These are phyloP conservation scores for Helichrysum umbraculigerum DNA, from an alignment of 129 eudicot genomes.

Conservation along the genomic window DNA sequence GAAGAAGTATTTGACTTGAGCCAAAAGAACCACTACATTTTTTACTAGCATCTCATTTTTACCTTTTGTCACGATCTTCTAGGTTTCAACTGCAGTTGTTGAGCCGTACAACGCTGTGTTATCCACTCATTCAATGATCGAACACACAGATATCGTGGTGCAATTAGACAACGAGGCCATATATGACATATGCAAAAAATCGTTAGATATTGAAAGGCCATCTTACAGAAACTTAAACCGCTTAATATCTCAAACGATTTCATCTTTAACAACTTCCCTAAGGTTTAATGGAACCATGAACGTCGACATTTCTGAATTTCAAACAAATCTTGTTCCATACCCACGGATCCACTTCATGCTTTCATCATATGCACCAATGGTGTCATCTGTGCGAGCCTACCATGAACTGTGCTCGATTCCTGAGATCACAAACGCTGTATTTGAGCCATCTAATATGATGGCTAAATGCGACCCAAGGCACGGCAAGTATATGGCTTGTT, in stretches of 20 bases:
- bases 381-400: constrained; percentile 61
- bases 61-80: neutral
- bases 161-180: constrained; percentile 59
- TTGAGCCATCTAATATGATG: constrained; percentile 82
- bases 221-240: constrained; percentile 74
- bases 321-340: constrained; percentile 75
- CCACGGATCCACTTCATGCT: constrained; percentile 86
- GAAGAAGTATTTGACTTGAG: too few relatives aligned
- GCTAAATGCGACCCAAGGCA: constrained; percentile 72
- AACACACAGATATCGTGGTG: constrained; percentile 65
- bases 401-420: constrained; percentile 67
- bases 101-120: constrained; percentile 69
- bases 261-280: constrained; percentile 69
- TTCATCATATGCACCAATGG: constrained; percentile 73
- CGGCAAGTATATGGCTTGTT: constrained; percentile 80
- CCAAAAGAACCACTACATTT: neutral
- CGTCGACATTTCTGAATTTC: constrained; percentile 71
- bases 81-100: constrained; percentile 75
- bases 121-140: constrained; percentile 62
- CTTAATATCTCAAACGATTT: constrained; percentile 64
- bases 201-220: constrained; percentile 60
- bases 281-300: constrained; percentile 79
- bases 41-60: constrained; percentile 3
- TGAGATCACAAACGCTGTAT: constrained; percentile 71
- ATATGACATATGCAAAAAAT: constrained; percentile 33